These are phyloP conservation scores for Phlyctochytrium planicorne DNA, from an alignment of 192 early-diverging fungal species.

Conservation along the genomic window DNA sequence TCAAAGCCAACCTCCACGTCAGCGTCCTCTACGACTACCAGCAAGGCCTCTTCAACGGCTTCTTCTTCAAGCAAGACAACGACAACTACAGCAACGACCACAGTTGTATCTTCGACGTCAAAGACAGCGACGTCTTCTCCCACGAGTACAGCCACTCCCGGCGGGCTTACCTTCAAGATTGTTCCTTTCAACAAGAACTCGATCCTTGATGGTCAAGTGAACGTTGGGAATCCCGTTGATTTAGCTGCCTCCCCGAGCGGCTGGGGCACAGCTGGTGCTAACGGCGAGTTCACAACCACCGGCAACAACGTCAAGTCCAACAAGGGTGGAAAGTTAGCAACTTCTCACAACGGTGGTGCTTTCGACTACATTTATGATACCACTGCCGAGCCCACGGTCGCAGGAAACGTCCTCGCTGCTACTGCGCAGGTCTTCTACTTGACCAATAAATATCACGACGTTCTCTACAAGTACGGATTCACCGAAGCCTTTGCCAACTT, in stretches of 20 bases:
- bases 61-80: not conserved
- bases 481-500: slow-evolving; percentile 72
- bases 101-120: not conserved
- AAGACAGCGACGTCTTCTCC: not conserved
- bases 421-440: slow-evolving; percentile 33
- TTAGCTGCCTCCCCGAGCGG: slow-evolving; percentile 37
- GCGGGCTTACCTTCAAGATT: slow-evolving; percentile 11
- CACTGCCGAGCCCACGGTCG: too few species aligned
- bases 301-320: slow-evolving; percentile 35
- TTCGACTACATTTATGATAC: slow-evolving; percentile 19
- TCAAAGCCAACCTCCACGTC: not conserved
- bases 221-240: slow-evolving; percentile 32
- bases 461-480: slow-evolving; percentile 63
- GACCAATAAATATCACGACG: slow-evolving; percentile 50
- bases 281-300: slow-evolving; percentile 19
- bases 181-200: slow-evolving; percentile 15
- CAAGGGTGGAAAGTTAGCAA: slow-evolving; percentile 39
- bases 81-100: not conserved
- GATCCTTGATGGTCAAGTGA: slow-evolving; percentile 12
- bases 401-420: slow-evolving; percentile 23
- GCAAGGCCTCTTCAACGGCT: not conserved
- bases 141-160: not conserved
- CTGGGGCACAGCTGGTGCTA: slow-evolving; percentile 20
- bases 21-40: not conserved
- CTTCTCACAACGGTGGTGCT: not conserved